Conservation (phyloP, 805 yeast species). For the Pichia manshurica region DNA sequence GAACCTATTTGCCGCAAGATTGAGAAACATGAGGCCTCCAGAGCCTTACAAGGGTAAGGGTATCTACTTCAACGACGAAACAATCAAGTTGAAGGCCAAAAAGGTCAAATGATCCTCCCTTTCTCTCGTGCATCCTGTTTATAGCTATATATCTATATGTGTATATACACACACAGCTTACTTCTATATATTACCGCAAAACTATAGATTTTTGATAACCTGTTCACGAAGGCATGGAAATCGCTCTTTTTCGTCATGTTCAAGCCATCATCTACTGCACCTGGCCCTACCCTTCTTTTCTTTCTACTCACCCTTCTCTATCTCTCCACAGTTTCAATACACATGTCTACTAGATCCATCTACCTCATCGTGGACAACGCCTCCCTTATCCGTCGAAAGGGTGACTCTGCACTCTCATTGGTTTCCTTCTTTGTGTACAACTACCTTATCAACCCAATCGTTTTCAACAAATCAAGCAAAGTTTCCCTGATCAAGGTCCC, state of each 20-base stretch:
- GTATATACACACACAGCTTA: not conserved
- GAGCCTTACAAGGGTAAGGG: constrained; percentile 99
- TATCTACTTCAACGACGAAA: constrained; percentile 85
- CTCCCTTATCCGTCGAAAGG: not conserved
- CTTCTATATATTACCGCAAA: too few species aligned
- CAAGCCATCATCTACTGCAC: too few species aligned
- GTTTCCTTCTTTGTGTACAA: constrained; percentile 8
- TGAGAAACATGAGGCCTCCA: constrained; percentile 86
- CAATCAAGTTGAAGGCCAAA: constrained; percentile 83
- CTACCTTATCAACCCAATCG: constrained; percentile 6
- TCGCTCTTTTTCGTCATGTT: too few species aligned
- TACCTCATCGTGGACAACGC: constrained; percentile 6
- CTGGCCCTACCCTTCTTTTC: not conserved
- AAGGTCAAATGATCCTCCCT: constrained; percentile 65
- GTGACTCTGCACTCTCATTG: not conserved
- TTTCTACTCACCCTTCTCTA: not conserved
- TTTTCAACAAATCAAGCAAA: constrained; percentile 7
- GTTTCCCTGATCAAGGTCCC: constrained; percentile 3
- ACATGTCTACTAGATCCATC: constrained; percentile 7
- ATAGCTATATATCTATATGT: constrained; percentile 5
- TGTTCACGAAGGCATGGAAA: too few species aligned
- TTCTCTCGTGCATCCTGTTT: not conserved
- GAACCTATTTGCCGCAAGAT: constrained; percentile 77
- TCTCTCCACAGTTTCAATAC: too few species aligned
- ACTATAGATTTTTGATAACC: too few species aligned